Evolutionary conservation across 139 green algal genomes (phyloP).

Genomic region (Chloropicon primus): DNA sequence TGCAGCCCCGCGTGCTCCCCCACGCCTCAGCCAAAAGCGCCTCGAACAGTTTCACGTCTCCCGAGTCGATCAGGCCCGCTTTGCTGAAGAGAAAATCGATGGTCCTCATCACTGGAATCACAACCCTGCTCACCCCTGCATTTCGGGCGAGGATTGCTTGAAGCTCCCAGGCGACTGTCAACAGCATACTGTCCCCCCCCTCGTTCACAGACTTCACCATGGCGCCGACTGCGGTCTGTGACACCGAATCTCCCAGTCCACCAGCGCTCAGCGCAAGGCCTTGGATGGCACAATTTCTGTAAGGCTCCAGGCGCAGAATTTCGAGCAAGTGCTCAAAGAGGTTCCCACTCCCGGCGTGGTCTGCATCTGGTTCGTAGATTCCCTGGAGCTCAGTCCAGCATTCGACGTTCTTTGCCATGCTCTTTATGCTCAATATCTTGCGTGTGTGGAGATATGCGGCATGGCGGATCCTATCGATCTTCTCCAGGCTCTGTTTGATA

Average conservation of each 20-base stretch:
- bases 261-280: constrained; percentile 67
- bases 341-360: constrained; percentile 3
- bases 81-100: neutral
- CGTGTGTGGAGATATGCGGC: constrained; percentile 15
- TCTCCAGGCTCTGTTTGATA: constrained; percentile 66
- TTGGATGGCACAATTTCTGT: constrained; percentile 35
- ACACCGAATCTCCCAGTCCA: constrained; percentile 53
- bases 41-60: neutral
- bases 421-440: neutral
- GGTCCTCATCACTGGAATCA: neutral
- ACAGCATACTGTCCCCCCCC: neutral
- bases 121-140: neutral
- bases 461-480: constrained; percentile 59
- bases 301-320: constrained; percentile 18
- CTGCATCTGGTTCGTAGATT: neutral
- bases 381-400: neutral
- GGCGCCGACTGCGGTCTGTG: constrained; percentile 25
- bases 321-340: constrained; percentile 20
- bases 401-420: neutral
- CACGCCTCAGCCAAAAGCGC: constrained; percentile 3
- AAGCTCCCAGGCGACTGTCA: neutral
- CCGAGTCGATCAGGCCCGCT: neutral
- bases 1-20: neutral
- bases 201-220: constrained; percentile 27
- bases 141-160: neutral